Evolutionary conservation across 2,329 filamentous ascomycete genomes (phyloP).

Genomic region (Aspergillus candidus): DNA sequence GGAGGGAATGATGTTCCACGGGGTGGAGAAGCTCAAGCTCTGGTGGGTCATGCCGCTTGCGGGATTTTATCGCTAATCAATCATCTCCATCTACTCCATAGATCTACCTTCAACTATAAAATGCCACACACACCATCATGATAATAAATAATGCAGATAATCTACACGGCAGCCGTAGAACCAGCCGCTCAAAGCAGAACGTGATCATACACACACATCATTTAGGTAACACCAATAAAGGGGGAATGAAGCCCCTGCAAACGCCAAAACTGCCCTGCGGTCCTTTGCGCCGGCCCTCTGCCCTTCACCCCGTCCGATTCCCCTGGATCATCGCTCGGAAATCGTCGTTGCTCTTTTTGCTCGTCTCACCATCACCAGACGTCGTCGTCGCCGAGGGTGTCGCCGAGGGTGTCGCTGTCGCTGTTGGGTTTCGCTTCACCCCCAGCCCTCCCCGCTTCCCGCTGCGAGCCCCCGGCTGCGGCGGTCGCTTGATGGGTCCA

Average conservation of each 20-base stretch:
- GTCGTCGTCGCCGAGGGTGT: not conserved
- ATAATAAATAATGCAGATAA: not conserved
- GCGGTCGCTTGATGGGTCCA: constrained; percentile 40
- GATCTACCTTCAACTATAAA: too few relatives aligned
- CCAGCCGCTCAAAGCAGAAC: constrained; percentile 1
- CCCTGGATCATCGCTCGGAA: constrained; percentile 51
- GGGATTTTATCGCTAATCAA: too few relatives aligned
- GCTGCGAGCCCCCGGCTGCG: constrained; percentile 36
- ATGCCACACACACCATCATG: too few relatives aligned
- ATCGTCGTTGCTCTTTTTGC: constrained; percentile 52
- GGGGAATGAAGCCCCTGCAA: constrained; percentile 5
- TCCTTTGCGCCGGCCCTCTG: constrained; percentile 16
- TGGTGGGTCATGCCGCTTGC: too few relatives aligned
- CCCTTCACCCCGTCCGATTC: constrained; percentile 24
- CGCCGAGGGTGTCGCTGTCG: too few relatives aligned
- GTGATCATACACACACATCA: constrained; percentile 6
- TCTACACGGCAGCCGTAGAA: not conserved
- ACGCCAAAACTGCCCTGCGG: constrained; percentile 26
- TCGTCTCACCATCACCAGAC: not conserved
- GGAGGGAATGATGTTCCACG: not conserved
- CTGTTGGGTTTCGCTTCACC: constrained; percentile 34
- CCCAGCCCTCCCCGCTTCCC: constrained; percentile 47
- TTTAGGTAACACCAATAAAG: constrained; percentile 8
- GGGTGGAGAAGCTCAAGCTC: not conserved
- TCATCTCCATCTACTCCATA: too few relatives aligned